Evolutionary conservation across 371 early-diverging fungal species (phyloP).

Genomic region (Parasitella parasitica): DNA sequence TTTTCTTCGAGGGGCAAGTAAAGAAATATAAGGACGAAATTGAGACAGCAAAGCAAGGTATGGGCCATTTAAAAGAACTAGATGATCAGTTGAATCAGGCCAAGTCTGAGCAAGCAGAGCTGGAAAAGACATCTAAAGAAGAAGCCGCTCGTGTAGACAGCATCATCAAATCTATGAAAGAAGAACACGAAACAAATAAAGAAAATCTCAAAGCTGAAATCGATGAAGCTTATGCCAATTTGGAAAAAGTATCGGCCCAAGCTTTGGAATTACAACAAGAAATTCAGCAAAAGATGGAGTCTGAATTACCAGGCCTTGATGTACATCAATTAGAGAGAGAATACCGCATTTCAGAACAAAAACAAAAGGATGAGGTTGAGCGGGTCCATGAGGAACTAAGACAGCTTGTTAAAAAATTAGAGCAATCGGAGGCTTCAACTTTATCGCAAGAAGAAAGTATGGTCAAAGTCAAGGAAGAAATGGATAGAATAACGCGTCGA

Average conservation of each 20-base stretch:
- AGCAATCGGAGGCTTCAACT: slow-evolving; percentile 31
- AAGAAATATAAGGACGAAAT: slow-evolving; percentile 55
- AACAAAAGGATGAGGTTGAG: slow-evolving; percentile 35
- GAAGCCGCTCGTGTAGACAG: slow-evolving; percentile 32
- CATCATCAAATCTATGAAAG: slow-evolving; percentile 30
- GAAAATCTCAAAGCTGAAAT: slow-evolving; percentile 32
- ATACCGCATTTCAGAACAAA: slow-evolving; percentile 24
- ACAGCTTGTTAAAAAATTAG: slow-evolving; percentile 20
- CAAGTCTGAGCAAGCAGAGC: slow-evolving; percentile 34
- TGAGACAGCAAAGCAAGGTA: slow-evolving; percentile 45
- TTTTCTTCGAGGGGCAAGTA: slow-evolving; percentile 54
- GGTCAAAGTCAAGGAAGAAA: slow-evolving; percentile 40
- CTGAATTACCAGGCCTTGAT: slow-evolving; percentile 22
- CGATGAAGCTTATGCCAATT: slow-evolving; percentile 37
- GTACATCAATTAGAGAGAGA: slow-evolving; percentile 33
- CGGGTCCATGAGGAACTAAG: slow-evolving; percentile 34
- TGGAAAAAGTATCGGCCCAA: slow-evolving; percentile 29
- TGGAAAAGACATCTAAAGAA: slow-evolving; percentile 33
- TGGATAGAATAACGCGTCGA: slow-evolving; percentile 48
- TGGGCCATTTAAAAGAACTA: slow-evolving; percentile 45
- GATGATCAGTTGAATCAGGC: slow-evolving; percentile 49
- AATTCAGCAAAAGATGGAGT: slow-evolving; percentile 36
- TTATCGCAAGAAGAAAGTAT: slow-evolving; percentile 42
- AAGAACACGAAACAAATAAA: slow-evolving; percentile 33
- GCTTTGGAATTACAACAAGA: slow-evolving; percentile 40